These are phyloP conservation scores for Elsinoe batatas DNA, from an alignment of 2,329 filamentous ascomycete species.

Conservation along the genomic window DNA sequence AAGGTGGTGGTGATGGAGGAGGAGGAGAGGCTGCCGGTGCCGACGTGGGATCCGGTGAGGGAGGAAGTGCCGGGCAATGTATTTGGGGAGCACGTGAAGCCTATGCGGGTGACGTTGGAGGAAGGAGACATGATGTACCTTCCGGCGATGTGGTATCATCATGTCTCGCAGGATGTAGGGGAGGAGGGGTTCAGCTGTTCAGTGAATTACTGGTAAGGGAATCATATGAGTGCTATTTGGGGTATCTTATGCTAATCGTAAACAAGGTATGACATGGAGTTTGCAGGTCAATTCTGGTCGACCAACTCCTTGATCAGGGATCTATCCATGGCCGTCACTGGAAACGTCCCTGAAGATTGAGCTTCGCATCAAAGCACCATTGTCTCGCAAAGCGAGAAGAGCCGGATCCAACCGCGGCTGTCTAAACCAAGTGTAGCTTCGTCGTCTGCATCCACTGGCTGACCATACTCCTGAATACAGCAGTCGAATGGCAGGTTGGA, in stretches of 20 bases:
- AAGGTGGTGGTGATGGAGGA: conserved; percentile 28
- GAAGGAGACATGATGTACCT: conserved; percentile 75
- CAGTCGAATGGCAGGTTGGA: conserved; percentile 38
- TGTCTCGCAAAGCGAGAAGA: conserved; percentile 23
- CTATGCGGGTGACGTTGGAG: conserved; percentile 57
- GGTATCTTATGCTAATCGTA: conserved; percentile 9
- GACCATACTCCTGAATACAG: conserved; percentile 36
- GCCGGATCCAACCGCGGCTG: conserved; percentile 25
- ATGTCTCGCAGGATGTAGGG: conserved; percentile 61
- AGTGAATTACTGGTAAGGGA: conserved; percentile 66
- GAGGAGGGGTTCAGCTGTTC: conserved; percentile 65
- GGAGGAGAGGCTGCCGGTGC: conserved; percentile 50
- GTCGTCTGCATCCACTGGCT: conserved; percentile 25
- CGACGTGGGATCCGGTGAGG: conserved; percentile 63
- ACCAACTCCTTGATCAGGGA: conserved; percentile 42
- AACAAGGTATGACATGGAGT: conserved; percentile 69
- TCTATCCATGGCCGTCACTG: conserved; percentile 12
- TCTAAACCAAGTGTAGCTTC: conserved; percentile 21
- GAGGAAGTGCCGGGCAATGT: conserved; percentile 42
- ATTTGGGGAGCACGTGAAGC: conserved; percentile 51
- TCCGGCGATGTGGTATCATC: conserved; percentile 77
- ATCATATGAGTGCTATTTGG: background rate
- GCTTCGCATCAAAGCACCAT: conserved; percentile 19
- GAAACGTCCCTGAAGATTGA: conserved; percentile 18
- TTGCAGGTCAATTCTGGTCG: conserved; percentile 58